Percentiles rank a stretch among this genome's conserved stretches.
phyloP scores from a whole-genome alignment of 371 early-diverging fungal species.

The Saksenaea vasiformis region DNA sequence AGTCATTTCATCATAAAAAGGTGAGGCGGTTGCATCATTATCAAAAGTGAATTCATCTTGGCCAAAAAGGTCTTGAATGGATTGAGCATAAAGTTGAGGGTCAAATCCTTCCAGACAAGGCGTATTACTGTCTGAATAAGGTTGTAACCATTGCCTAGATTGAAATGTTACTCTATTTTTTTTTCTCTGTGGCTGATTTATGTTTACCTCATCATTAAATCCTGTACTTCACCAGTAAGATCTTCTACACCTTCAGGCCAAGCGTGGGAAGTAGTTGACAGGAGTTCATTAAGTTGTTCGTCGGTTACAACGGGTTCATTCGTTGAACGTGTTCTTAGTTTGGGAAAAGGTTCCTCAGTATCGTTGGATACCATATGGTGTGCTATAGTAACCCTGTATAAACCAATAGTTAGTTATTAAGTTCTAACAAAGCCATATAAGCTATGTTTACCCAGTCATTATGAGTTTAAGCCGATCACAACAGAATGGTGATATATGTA shows the following conservation, averaged over 20 bases:
- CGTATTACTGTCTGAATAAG: conserved; percentile 23
- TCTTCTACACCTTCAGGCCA: conserved; percentile 33
- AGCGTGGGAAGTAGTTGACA: conserved; percentile 15
- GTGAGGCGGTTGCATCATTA: conserved; percentile 13
- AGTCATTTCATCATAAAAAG: conserved; percentile 46
- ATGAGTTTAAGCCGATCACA: neutral
- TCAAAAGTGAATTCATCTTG: conserved; percentile 26
- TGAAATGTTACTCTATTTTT: conserved; percentile 13
- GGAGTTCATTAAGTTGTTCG: conserved; percentile 31
- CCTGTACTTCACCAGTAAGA: conserved; percentile 47
- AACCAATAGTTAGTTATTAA: neutral
- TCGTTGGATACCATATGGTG: conserved; percentile 18
- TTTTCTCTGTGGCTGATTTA: conserved; percentile 4
- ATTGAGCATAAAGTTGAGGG: conserved; percentile 38
- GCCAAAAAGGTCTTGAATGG: conserved; percentile 43
- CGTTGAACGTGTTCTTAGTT: conserved; percentile 11
- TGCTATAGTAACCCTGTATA: conserved; percentile 29
- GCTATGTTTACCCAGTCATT: neutral
- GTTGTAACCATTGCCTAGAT: conserved; percentile 30
- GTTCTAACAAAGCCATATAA: neutral
- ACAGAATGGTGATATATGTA: neutral
- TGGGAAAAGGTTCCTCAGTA: neutral
- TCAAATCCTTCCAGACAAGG: conserved; percentile 31
- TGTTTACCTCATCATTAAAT: conserved; percentile 44
- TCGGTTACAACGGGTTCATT: conserved; percentile 17